Conservation (phyloP, 306 rosid species). For the Crotalaria pallida region DNA sequence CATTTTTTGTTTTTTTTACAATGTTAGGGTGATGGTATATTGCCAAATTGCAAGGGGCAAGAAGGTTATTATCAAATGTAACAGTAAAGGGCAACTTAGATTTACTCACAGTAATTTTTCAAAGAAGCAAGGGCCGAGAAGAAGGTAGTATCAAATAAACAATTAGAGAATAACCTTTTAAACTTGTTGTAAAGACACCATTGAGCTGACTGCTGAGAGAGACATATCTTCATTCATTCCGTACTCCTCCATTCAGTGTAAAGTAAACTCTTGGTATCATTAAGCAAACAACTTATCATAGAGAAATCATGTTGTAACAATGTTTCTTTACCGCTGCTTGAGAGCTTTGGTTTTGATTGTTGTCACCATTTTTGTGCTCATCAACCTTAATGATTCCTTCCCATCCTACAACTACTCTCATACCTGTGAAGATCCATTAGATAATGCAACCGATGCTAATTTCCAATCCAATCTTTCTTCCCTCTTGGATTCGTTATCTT, state of each 20-base stretch:
- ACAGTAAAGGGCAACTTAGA: background rate
- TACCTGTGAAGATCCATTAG: background rate
- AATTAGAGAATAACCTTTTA: background rate
- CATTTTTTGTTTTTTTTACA: background rate
- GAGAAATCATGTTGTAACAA: background rate
- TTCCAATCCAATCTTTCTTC: background rate
- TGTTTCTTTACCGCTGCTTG: background rate
- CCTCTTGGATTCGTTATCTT: slow-evolving; percentile 4
- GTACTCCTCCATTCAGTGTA: background rate
- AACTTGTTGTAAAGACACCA: background rate
- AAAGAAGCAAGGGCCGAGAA: background rate
- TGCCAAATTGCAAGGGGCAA: background rate
- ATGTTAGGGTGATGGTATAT: background rate
- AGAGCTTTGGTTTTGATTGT: background rate
- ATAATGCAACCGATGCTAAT: background rate
- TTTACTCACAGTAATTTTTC: background rate
- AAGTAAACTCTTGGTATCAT: background rate
- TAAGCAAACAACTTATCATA: background rate
- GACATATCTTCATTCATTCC: background rate
- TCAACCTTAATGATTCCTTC: background rate
- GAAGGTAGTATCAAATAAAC: background rate
- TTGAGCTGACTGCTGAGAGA: background rate
- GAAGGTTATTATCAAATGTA: background rate
- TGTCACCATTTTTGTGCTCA: background rate
- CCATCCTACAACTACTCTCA: background rate